Percentiles rank a stretch among this genome's conserved stretches.
phyloP scores from a whole-genome alignment of 371 early-diverging fungal genomes.

The Haplosporangium sp. region DNA sequence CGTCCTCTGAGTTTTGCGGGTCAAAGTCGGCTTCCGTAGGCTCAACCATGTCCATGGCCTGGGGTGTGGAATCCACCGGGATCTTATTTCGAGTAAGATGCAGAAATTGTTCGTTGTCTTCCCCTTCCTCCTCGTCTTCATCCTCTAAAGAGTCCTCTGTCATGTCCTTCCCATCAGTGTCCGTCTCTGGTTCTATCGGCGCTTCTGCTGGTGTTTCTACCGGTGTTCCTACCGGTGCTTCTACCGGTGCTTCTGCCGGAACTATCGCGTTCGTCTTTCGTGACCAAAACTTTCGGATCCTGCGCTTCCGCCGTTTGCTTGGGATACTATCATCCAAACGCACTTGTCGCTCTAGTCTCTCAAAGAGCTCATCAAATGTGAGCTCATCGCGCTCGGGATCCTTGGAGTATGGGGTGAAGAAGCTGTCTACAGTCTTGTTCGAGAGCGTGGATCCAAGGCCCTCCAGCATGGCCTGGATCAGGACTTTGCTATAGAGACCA shows the following conservation, averaged over 20 bases:
- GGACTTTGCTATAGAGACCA: constrained; percentile 63
- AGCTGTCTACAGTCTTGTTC: constrained; percentile 71
- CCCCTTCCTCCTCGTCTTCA: constrained; percentile 31
- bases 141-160: constrained; percentile 40
- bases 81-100: constrained; percentile 36
- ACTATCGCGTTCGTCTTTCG: constrained; percentile 14
- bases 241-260: not conserved
- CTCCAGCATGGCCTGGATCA: constrained; percentile 82
- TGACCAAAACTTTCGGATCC: constrained; percentile 42
- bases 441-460: constrained; percentile 79
- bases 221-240: not conserved
- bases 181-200: constrained; percentile 2
- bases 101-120: constrained; percentile 50
- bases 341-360: constrained; percentile 68
- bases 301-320: constrained; percentile 32
- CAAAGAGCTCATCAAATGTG: constrained; percentile 72
- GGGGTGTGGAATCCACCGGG: constrained; percentile 12
- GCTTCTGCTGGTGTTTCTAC: constrained; percentile 7
- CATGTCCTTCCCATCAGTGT: constrained; percentile 30
- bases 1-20: constrained; percentile 56
- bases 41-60: constrained; percentile 33
- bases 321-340: constrained; percentile 40
- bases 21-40: constrained; percentile 52
- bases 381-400: constrained; percentile 69
- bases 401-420: constrained; percentile 71